These are phyloP conservation scores for Zygoascus hellenicus DNA, from an alignment of 1,139 yeast species.

Conservation along the genomic window DNA sequence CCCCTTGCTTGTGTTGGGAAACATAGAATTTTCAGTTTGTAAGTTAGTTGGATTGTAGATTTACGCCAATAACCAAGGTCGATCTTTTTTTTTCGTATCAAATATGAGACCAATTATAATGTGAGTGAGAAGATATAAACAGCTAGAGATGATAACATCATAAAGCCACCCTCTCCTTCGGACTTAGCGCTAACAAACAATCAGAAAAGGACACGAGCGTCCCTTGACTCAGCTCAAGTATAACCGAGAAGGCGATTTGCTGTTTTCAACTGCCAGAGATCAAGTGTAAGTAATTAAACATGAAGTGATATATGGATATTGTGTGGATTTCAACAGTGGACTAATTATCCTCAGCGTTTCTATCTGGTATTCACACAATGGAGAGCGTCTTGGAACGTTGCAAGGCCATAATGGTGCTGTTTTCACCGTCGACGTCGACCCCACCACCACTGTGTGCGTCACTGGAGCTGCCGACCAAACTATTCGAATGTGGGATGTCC, in stretches of 20 bases:
- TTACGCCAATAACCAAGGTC: not conserved
- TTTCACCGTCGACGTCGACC: conserved; percentile 89
- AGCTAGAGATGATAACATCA: too few relatives aligned
- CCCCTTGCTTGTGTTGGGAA: not conserved
- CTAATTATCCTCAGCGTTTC: conserved; percentile 23
- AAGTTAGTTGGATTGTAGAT: not conserved
- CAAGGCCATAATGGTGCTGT: conserved; percentile 90
- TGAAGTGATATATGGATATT: not conserved
- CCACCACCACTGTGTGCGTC: conserved; percentile 56
- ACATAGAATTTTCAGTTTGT: conserved; percentile 6
- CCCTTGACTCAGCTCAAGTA: conserved; percentile 77
- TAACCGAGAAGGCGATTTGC: conserved; percentile 90
- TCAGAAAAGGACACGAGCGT: conserved; percentile 34
- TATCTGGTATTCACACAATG: conserved; percentile 92
- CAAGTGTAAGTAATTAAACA: conserved; percentile 36
- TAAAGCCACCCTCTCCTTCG: too few relatives aligned
- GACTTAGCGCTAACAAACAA: not conserved
- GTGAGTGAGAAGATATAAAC: conserved; percentile 11
- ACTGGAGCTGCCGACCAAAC: conserved; percentile 93
- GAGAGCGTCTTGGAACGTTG: conserved; percentile 94
- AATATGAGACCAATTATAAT: conserved; percentile 25
- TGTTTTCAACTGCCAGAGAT: conserved; percentile 92
- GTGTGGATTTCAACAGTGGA: too few relatives aligned
- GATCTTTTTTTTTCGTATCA: too few relatives aligned
- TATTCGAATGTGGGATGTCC: conserved; percentile 77